phyloP scores from a whole-genome alignment of 768 basidiomycete species.

The Kwoniella sp. region DNA sequence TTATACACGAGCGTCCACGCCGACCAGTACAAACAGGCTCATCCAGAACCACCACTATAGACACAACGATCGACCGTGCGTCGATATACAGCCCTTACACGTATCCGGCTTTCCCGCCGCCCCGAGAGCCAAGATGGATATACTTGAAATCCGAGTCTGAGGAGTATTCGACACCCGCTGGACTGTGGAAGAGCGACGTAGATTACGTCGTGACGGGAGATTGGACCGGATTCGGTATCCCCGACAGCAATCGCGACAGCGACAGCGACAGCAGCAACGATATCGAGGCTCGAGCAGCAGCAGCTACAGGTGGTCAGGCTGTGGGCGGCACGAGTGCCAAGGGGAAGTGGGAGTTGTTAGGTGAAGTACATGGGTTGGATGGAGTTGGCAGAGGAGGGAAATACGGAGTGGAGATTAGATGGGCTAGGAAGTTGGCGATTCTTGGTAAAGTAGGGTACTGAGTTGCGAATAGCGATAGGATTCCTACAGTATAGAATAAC shows the following conservation, averaged over 20 bases:
- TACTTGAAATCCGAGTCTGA: slow-evolving; percentile 79
- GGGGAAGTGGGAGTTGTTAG: slow-evolving; percentile 32
- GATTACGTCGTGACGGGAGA: slow-evolving; percentile 43
- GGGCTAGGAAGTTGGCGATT: slow-evolving; percentile 30
- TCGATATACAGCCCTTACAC: not conserved
- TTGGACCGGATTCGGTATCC: slow-evolving; percentile 13
- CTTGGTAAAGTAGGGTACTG: slow-evolving; percentile 6
- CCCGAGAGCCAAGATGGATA: slow-evolving; percentile 59
- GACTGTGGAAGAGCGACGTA: slow-evolving; percentile 24
- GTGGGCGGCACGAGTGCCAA: too few relatives aligned
- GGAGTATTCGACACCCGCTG: slow-evolving; percentile 21
- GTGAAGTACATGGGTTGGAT: slow-evolving; percentile 32
- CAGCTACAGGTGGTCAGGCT: slow-evolving; percentile 4
- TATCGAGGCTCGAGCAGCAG: not conserved
- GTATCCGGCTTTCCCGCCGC: slow-evolving; percentile 11
- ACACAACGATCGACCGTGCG: too few relatives aligned
- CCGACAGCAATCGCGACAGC: slow-evolving; percentile 3
- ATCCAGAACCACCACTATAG: too few relatives aligned
- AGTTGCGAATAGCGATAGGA: too few relatives aligned
- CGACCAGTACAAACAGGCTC: slow-evolving; percentile 4
- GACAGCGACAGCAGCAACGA: slow-evolving; percentile 9
- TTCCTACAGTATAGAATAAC: too few relatives aligned
- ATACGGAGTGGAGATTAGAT: slow-evolving; percentile 28
- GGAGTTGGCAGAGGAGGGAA: slow-evolving; percentile 29
- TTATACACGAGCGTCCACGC: slow-evolving; percentile 46